phyloP scores from a whole-genome alignment of 495 filamentous ascomycete species.

The Xylaria bambusicola region DNA sequence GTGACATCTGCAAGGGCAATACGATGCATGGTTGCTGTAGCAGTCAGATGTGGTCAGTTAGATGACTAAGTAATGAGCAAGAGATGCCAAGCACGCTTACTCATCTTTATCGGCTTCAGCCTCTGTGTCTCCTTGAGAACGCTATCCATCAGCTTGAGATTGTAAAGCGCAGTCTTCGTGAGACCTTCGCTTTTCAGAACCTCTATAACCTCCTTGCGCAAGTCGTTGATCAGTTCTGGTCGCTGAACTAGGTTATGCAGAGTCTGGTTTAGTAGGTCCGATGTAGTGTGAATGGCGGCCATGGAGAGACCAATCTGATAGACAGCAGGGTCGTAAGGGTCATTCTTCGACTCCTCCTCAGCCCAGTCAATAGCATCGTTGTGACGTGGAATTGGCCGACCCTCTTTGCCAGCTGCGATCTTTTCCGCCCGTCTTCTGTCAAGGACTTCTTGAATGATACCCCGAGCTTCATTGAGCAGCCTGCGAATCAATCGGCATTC shows the following conservation, averaged over 20 bases:
- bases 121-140: conserved; percentile 27
- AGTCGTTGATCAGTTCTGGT: conserved; percentile 29
- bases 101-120: conserved; percentile 27
- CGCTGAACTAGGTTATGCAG: conserved; percentile 44
- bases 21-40: conserved; percentile 33
- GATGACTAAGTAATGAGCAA: background rate
- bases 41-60: background rate
- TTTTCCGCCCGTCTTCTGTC: conserved; percentile 28
- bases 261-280: conserved; percentile 29
- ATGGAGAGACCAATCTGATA: conserved; percentile 36
- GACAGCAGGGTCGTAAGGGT: conserved; percentile 32
- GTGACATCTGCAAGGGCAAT: conserved; percentile 38
- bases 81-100: background rate
- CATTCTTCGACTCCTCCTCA: conserved; percentile 21
- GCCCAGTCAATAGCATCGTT: conserved; percentile 40
- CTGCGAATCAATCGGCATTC: conserved; percentile 26
- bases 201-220: conserved; percentile 29
- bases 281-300: conserved; percentile 40
- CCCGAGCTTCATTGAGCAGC: conserved; percentile 28
- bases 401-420: conserved; percentile 19
- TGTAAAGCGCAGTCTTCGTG: conserved; percentile 20
- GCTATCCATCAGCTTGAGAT: conserved; percentile 19
- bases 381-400: conserved; percentile 15
- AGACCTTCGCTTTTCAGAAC: conserved; percentile 30
- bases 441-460: conserved; percentile 34